Evolutionary conservation across 306 rosid species (phyloP).

Genomic region (Erythrophleum fordii): DNA sequence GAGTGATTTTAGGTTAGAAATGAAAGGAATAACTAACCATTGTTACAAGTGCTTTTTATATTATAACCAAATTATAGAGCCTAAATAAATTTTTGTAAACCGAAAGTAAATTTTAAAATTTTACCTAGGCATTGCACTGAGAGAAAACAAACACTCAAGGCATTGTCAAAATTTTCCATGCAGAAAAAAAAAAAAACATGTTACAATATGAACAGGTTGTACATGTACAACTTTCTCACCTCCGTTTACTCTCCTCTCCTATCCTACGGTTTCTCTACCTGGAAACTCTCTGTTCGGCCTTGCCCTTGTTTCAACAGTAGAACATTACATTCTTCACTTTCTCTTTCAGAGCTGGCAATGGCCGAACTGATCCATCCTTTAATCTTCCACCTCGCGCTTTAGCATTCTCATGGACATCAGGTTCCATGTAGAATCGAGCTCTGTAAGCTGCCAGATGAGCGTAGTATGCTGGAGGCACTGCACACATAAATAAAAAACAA

Average conservation of each 20-base stretch:
- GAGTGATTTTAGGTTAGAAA: too few relatives aligned
- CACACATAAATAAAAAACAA: conserved; percentile 3
- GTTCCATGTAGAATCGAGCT: conserved; percentile 84
- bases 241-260: conserved; percentile 23
- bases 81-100: neutral
- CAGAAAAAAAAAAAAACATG: conserved; percentile 21
- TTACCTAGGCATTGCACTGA: conserved; percentile 17
- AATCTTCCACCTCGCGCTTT: conserved; percentile 45
- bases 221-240: conserved; percentile 29
- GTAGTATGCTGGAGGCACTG: conserved; percentile 80
- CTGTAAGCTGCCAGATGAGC: conserved; percentile 82
- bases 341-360: conserved; percentile 78
- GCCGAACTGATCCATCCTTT: conserved; percentile 59
- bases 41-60: too few relatives aligned
- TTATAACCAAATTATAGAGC: neutral
- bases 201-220: conserved; percentile 39
- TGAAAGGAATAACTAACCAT: too few relatives aligned
- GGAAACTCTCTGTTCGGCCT: neutral
- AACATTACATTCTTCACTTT: conserved; percentile 80
- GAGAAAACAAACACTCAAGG: conserved; percentile 16
- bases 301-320: conserved; percentile 52
- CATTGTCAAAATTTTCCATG: conserved; percentile 32
- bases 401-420: conserved; percentile 46
- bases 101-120: neutral
- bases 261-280: conserved; percentile 26